Base-by-base conservation (phyloP, 305 asterid genomes). In the Solanum chacoense region DNA sequence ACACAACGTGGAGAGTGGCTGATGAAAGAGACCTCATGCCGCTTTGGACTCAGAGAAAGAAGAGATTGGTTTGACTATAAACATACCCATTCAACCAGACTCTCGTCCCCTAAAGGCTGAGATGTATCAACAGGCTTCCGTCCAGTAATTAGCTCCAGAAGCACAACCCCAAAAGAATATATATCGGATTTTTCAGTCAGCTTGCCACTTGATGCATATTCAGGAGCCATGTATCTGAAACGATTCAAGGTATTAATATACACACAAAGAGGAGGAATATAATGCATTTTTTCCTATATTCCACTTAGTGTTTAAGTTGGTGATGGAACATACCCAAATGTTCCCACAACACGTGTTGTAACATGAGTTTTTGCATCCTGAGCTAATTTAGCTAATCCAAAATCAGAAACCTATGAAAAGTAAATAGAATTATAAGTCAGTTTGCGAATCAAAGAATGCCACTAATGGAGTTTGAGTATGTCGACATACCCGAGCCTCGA, bases 221-320 rank as follows among this genome's bases (percentile, higher is more conserved):
- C 99, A 75, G 99, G 99, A 89, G 99, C 98, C 99, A 96, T 95
- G 93, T 96, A 96, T 88, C 99, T 96, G 96, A 90, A 81, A 38
- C 50, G 65, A 86, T 65, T 35, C 76, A 78, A 59, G 71, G 65
- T 50, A 89, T 88, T 73, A 87, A 32, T 63, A 87, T 32, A 69
- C 22, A 29, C 45, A 83, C 31, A 31, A 32, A 29, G 16, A 83
- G 31, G 32, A 20, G 29, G 42, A 83, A 50, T 42, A 50, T 31
- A 20, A 32, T 31, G 31, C 12, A 50, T 29, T 29, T 0, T 83
- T 10, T 83, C 87, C 22, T 6, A 50, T 31, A 10, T 20, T 50
- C 87, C 31, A 83, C 20, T 83, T 18, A 1, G 45, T 31, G 32
- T 55, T 50, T 1, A 20, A 50, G 29, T 38, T 84, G 74, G 88